Evolutionary conservation across 1,284 basidiomycete genomes (phyloP).

Genomic region (Meira nashicola): DNA sequence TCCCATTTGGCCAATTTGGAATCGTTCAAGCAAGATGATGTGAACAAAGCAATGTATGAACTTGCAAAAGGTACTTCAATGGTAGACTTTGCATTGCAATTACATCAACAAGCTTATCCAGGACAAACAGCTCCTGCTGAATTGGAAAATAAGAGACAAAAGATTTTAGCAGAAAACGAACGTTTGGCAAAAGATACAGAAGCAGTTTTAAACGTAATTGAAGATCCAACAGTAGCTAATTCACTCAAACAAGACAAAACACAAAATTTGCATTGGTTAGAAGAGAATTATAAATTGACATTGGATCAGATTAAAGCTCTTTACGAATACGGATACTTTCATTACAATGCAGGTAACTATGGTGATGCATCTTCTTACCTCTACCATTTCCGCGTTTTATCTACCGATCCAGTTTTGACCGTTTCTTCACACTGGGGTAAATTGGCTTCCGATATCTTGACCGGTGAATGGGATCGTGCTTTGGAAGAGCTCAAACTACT

Average conservation of each 20-base stretch:
- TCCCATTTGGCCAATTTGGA: conserved; percentile 68
- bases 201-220: conserved; percentile 88
- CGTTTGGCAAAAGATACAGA: conserved; percentile 80
- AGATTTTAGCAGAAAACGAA: conserved; percentile 73
- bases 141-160: conserved; percentile 58
- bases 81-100: conserved; percentile 59
- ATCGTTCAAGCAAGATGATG: conserved; percentile 69
- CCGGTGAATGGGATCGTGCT: conserved; percentile 88
- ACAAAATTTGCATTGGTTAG: conserved; percentile 88
- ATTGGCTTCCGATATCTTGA: conserved; percentile 89
- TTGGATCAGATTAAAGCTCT: conserved; percentile 90
- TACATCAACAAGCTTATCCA: conserved; percentile 73
- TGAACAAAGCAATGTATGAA: conserved; percentile 86
- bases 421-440: conserved; percentile 97
- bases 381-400: conserved; percentile 96
- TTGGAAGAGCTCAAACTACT: conserved; percentile 89
- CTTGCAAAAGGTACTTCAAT: conserved; percentile 74
- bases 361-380: conserved; percentile 92
- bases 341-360: conserved; percentile 96
- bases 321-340: conserved; percentile 97
- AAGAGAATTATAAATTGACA: conserved; percentile 89
- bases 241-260: conserved; percentile 86
- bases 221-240: conserved; percentile 84
- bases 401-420: conserved; percentile 83
- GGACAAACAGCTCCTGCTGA: conserved; percentile 56